Percentiles rank a stretch among this genome's conserved stretches.
These are phyloP conservation scores for Colletotrichum melonis DNA, from an alignment of 2,329 filamentous ascomycete genomes.

Conservation along the genomic window DNA sequence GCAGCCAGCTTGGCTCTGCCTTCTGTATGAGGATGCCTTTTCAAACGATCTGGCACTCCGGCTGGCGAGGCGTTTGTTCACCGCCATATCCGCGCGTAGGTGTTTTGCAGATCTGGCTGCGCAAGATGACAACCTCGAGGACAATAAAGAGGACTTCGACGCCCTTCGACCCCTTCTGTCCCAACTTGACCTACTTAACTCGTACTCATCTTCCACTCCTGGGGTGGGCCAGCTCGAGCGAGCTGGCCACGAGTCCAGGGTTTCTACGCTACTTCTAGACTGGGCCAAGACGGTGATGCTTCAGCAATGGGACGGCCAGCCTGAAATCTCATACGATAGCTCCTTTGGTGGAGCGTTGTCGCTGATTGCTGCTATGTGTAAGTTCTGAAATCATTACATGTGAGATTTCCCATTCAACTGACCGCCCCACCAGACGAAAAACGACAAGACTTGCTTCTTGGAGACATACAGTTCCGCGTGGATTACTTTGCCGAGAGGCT, in stretches of 20 bases:
- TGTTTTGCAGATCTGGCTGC: slow-evolving; percentile 59
- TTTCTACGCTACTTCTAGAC: slow-evolving; percentile 71
- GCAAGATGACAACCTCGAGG: slow-evolving; percentile 49
- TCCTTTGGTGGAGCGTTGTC: slow-evolving; percentile 82
- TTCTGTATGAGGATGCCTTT: slow-evolving; percentile 73
- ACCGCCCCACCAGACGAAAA: slow-evolving; percentile 62
- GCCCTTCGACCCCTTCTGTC: slow-evolving; percentile 61
- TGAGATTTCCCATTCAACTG: neutral
- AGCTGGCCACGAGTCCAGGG: slow-evolving; percentile 66
- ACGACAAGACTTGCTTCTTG: slow-evolving; percentile 72
- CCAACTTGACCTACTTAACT: slow-evolving; percentile 64
- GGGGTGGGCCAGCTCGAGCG: slow-evolving; percentile 63
- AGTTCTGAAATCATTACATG: slow-evolving; percentile 47
- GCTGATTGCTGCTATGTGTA: slow-evolving; percentile 78
- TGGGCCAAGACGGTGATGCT: slow-evolving; percentile 82
- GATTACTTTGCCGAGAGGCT: slow-evolving; percentile 82
- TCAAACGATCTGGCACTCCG: slow-evolving; percentile 70
- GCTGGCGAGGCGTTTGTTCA: slow-evolving; percentile 68
- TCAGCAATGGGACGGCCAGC: slow-evolving; percentile 82
- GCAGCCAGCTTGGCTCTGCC: slow-evolving; percentile 61
- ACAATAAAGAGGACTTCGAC: slow-evolving; percentile 48
- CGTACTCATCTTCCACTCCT: slow-evolving; percentile 56
- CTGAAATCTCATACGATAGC: slow-evolving; percentile 75
- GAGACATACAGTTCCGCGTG: slow-evolving; percentile 77
- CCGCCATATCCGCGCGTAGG: slow-evolving; percentile 65